These are phyloP conservation scores for Coprinellus aureogranulatus DNA, from an alignment of 768 basidiomycete genomes.

Conservation along the genomic window DNA sequence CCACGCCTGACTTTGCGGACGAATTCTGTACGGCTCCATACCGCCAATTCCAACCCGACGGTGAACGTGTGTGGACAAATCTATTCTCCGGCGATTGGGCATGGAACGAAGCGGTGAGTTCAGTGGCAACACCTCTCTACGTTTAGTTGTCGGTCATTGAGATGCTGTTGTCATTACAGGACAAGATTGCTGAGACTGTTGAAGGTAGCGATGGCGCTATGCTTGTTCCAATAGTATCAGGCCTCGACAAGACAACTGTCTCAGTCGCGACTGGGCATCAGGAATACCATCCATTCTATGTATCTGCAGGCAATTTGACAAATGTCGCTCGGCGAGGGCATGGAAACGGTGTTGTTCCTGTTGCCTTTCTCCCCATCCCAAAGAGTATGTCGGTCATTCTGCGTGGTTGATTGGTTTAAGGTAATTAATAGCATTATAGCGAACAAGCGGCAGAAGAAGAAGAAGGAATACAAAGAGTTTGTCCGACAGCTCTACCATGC, in stretches of 20 bases:
- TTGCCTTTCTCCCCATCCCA: slow-evolving; percentile 34
- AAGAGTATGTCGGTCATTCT: slow-evolving; percentile 24
- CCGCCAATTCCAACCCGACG: slow-evolving; percentile 20
- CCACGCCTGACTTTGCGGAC: slow-evolving; percentile 13
- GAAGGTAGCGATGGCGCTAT: slow-evolving; percentile 26
- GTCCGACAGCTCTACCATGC: slow-evolving; percentile 22
- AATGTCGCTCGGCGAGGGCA: slow-evolving; percentile 29
- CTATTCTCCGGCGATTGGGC: slow-evolving; percentile 38
- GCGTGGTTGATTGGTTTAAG: too few relatives aligned
- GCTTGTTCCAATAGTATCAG: slow-evolving; percentile 28
- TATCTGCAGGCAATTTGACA: slow-evolving; percentile 24
- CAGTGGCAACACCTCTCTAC: neutral
- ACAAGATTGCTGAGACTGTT: slow-evolving; percentile 22
- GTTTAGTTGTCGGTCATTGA: neutral
- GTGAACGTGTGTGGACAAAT: slow-evolving; percentile 24
- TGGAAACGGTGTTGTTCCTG: slow-evolving; percentile 24
- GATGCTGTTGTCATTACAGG: slow-evolving; percentile 12
- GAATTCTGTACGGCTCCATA: slow-evolving; percentile 21
- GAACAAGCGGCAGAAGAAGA: slow-evolving; percentile 14
- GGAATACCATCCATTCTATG: slow-evolving; percentile 36
- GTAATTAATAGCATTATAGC: slow-evolving; percentile 9
- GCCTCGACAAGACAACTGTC: slow-evolving; percentile 43
- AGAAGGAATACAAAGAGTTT: slow-evolving; percentile 17
- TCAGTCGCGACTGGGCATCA: slow-evolving; percentile 39
- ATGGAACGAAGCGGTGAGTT: slow-evolving; percentile 29